Evolutionary conservation across 257 asterid species (phyloP).

Genomic region (Haberlea rhodopensis): DNA sequence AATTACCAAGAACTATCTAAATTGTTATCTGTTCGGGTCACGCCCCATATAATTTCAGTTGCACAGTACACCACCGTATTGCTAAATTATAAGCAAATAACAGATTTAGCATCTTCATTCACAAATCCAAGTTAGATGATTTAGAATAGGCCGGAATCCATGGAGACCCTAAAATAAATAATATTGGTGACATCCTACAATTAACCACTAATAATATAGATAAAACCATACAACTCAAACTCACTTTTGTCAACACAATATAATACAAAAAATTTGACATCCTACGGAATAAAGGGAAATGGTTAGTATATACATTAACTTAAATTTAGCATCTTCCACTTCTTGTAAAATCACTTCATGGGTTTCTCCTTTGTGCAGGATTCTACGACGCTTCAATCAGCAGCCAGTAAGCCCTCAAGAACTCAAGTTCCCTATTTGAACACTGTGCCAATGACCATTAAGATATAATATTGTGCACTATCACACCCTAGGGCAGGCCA

Average conservation of each 20-base stretch:
- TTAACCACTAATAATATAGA: conserved; percentile 3
- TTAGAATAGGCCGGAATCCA: no score
- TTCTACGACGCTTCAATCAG: background rate
- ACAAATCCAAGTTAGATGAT: background rate
- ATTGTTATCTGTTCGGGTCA: no score
- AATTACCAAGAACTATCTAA: background rate
- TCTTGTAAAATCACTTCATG: background rate
- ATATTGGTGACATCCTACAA: no score
- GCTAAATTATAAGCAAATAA: no score
- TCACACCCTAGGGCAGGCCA: background rate
- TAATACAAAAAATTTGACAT: conserved; percentile 2
- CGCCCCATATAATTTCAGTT: no score
- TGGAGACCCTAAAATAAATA: no score
- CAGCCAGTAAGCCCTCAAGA: background rate
- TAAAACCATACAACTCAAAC: conserved; percentile 13
- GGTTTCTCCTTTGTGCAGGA: background rate
- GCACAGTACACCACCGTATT: background rate
- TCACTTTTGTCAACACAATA: background rate
- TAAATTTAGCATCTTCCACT: background rate
- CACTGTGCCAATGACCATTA: background rate
- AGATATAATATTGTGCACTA: background rate
- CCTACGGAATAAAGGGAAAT: background rate
- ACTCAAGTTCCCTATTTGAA: background rate
- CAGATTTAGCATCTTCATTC: background rate
- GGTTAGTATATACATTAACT: background rate